Evolutionary conservation across 2,329 filamentous ascomycete species (phyloP).

Genomic region (Phyllosticta capitalensis): DNA sequence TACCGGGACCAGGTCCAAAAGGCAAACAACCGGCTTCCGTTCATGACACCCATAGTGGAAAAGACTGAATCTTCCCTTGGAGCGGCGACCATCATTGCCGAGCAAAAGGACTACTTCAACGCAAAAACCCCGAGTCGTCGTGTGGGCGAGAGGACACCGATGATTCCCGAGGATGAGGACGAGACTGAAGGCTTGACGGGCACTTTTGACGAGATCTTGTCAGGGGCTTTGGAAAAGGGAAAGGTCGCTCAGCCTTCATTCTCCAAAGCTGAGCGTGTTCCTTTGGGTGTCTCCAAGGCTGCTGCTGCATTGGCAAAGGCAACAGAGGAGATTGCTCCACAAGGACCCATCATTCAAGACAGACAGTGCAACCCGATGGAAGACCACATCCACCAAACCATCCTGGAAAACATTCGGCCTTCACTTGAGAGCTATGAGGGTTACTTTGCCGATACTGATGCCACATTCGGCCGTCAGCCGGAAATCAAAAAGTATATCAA

Average conservation of each 20-base stretch:
- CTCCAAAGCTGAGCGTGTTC: conserved; percentile 11
- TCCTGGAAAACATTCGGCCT: conserved; percentile 65
- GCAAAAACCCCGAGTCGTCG: conserved; percentile 71
- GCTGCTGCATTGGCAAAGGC: conserved; percentile 15
- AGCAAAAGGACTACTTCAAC: conserved; percentile 49
- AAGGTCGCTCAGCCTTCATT: conserved; percentile 44
- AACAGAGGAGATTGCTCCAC: conserved; percentile 36
- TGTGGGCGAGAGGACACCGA: conserved; percentile 24
- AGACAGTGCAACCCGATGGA: conserved; percentile 83
- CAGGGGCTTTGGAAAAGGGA: conserved; percentile 36
- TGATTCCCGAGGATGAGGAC: conserved; percentile 36
- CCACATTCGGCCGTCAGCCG: conserved; percentile 54
- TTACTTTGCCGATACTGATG: conserved; percentile 63
- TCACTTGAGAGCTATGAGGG: conserved; percentile 65
- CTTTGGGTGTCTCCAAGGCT: conserved; percentile 18
- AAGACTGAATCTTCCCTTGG: conserved; percentile 83
- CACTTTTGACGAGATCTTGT: conserved; percentile 58
- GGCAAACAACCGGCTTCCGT: conserved; percentile 85
- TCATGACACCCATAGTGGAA: conserved; percentile 98
- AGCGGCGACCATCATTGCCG: conserved; percentile 21
- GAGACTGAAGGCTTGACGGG: conserved; percentile 52
- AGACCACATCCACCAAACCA: conserved; percentile 60
- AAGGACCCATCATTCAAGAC: conserved; percentile 71
- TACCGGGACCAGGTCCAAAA: conserved; percentile 71
- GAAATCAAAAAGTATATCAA: conserved; percentile 81